Conservation (phyloP, 2,329 filamentous ascomycete species). For the Phoma sp. region DNA sequence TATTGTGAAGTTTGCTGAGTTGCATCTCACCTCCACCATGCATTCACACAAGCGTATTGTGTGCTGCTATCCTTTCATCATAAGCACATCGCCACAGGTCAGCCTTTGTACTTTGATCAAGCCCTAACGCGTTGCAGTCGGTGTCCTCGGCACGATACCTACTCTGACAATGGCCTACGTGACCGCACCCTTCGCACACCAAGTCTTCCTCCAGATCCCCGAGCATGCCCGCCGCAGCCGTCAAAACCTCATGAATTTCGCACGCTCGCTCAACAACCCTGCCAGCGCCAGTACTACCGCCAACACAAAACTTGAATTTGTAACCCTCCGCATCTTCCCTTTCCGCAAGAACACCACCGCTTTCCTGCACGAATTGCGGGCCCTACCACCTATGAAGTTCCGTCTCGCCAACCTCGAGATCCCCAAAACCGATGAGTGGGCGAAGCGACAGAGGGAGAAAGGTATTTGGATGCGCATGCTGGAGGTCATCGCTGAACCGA, state of each 20-base stretch:
- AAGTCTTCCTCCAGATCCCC: slow-evolving; percentile 43
- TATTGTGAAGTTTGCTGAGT: background rate
- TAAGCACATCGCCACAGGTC: background rate
- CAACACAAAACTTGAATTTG: slow-evolving; percentile 43
- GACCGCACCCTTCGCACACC: slow-evolving; percentile 47
- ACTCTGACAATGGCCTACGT: slow-evolving; percentile 42
- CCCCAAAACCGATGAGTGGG: slow-evolving; percentile 31
- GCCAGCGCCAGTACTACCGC: slow-evolving; percentile 21
- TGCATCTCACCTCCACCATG: background rate
- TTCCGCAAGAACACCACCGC: slow-evolving; percentile 39
- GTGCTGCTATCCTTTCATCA: background rate
- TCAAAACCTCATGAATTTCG: slow-evolving; percentile 35
- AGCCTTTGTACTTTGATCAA: background rate
- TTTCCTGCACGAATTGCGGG: slow-evolving; percentile 41
- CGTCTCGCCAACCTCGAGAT: slow-evolving; percentile 45
- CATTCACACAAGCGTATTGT: background rate
- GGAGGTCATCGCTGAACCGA: slow-evolving; percentile 37
- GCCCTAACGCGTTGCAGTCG: slow-evolving; percentile 28
- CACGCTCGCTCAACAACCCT: slow-evolving; percentile 19
- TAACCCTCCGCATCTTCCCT: slow-evolving; percentile 45
- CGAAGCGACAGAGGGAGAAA: slow-evolving; percentile 28
- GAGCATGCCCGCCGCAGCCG: slow-evolving; percentile 33
- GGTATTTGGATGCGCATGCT: slow-evolving; percentile 21
- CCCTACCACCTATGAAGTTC: slow-evolving; percentile 32
- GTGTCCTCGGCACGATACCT: slow-evolving; percentile 39